Base-by-base conservation (phyloP, 2,329 filamentous ascomycete species). In the Phyllosticta paracitricarpa region DNA sequence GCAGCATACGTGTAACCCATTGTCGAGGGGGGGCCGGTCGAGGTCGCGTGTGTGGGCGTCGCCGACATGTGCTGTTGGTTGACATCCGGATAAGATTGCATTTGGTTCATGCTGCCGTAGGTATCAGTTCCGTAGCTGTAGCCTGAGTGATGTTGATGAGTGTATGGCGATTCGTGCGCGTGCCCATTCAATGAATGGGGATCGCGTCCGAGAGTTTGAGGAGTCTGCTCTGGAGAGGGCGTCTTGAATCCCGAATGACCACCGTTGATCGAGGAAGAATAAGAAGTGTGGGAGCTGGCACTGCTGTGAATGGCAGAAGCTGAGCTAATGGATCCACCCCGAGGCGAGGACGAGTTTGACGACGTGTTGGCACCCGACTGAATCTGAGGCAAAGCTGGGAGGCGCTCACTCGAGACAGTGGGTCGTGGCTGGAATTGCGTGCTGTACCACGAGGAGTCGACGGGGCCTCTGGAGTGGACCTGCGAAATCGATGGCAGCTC, bases 401-500 rank as follows among this genome's bases (percentile, higher is more conserved):
- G 77, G 79, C 86, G 88, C 73, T 91, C 87, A 79, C 79, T 87
- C 80, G 88, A 88, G 76, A 85, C 78, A 72, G 84, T 76, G 69
- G 82, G 79, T 74, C 84, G 83, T 74, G 87, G 83, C 66, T 79
- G 75, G 72, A 84, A 82, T 77, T 87, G 82, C 72, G 82, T 79
- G 77, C 85, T 86, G 78, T 87, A 89, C 78, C 85, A 90, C 75
- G 79, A 76, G 67, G 81, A 81, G 77, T 92, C 87, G 77, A 83
- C 82, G 73, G 82, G 82, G 80, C 87, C 87, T 84, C 89, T 87
- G 83, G 86, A 84, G 78, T 89, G 87, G 80, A 89, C 84, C 81
- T 89, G 86, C 73, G 88, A 88, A 73, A 91, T 88, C 79, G 89
- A 89, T 79, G 89, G 89, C 77, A 92, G 86, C 89, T 92, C 90